Evolutionary conservation across 1,284 basidiomycete genomes (phyloP).

Genomic region (Meripilus lineatus): DNA sequence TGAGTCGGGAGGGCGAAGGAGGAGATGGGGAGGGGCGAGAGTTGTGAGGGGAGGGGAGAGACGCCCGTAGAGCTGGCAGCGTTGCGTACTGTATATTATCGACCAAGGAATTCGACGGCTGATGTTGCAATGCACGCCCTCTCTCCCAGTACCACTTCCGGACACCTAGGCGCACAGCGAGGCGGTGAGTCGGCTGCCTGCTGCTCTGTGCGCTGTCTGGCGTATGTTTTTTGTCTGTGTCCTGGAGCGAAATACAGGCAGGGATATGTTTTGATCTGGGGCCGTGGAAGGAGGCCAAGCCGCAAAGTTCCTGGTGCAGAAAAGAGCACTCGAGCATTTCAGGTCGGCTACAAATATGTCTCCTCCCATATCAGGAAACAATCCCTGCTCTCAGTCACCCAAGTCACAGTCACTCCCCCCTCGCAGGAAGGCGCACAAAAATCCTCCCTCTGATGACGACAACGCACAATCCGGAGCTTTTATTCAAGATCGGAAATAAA

Average conservation of each 20-base stretch:
- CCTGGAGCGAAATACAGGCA: background rate
- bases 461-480: background rate
- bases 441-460: background rate
- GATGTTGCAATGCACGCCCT: background rate
- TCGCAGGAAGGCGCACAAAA: background rate
- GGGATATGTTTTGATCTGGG: conserved; percentile 2
- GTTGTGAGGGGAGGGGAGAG: conserved; percentile 11
- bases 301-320: conserved; percentile 25
- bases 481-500: background rate
- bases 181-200: background rate
- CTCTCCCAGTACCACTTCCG: background rate
- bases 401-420: conserved; percentile 1
- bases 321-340: conserved; percentile 25
- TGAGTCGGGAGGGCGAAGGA: conserved; percentile 1
- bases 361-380: conserved; percentile 24
- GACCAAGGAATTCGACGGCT: background rate
- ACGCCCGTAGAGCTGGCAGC: conserved; percentile 5
- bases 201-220: background rate
- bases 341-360: conserved; percentile 30
- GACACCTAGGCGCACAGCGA: background rate
- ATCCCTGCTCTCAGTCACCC: conserved; percentile 22
- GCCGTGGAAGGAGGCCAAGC: conserved; percentile 26
- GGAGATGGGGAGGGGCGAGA: conserved; percentile 13
- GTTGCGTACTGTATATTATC: background rate
- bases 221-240: background rate